Evolutionary conservation across 164 flowering plant species (phyloP).

Genomic region (Macadamia integrifolia): DNA sequence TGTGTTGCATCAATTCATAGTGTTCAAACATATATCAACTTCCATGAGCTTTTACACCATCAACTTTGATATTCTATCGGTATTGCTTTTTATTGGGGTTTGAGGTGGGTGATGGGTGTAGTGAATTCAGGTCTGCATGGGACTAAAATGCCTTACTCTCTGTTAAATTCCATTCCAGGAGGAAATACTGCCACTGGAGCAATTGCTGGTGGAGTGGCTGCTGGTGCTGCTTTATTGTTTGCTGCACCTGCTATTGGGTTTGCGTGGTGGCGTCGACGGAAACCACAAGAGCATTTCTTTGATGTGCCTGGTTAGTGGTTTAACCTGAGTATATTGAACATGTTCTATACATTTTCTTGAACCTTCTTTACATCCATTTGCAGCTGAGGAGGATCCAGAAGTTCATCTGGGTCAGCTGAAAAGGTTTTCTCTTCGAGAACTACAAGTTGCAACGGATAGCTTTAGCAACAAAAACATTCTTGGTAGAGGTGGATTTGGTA

Average conservation of each 20-base stretch:
- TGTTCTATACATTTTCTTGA: too few relatives aligned
- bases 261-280: conserved; percentile 43
- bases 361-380: neutral
- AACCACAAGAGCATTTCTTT: conserved; percentile 40
- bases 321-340: neutral
- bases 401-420: conserved; percentile 49
- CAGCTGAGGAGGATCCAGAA: conserved; percentile 54
- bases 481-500: conserved; percentile 48
- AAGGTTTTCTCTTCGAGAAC: conserved; percentile 39
- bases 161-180: conserved; percentile 11
- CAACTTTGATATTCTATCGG: neutral
- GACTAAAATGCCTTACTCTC: neutral
- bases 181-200: conserved; percentile 39
- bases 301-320: conserved; percentile 39
- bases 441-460: conserved; percentile 43
- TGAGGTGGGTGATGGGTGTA: neutral
- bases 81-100: neutral
- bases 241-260: conserved; percentile 46
- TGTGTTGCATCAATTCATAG: neutral
- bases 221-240: conserved; percentile 45
- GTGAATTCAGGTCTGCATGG: neutral
- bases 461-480: conserved; percentile 41
- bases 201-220: conserved; percentile 49
- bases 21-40: neutral
- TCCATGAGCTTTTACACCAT: neutral